phyloP scores from a whole-genome alignment of 1,139 yeast genomes.

The Nadsonia starkeyi-henricii region DNA sequence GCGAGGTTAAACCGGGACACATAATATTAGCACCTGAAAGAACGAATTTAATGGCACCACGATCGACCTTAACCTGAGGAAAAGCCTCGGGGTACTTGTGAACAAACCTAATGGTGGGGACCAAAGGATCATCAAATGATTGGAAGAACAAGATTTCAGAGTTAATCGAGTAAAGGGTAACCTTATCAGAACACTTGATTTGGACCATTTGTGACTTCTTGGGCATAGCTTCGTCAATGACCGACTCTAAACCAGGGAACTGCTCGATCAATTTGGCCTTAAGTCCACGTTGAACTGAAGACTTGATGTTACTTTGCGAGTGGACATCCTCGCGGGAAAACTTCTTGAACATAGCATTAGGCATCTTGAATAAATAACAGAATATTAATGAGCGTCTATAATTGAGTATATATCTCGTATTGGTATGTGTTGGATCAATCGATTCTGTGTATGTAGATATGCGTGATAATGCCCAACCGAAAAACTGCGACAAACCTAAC shows the following conservation, averaged over 20 bases:
- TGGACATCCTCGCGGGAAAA: conserved; percentile 80
- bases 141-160: conserved; percentile 67
- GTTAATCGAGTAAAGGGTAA: conserved; percentile 64
- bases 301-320: conserved; percentile 80
- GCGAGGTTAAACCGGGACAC: conserved; percentile 94
- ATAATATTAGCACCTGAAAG: conserved; percentile 89
- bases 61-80: conserved; percentile 80
- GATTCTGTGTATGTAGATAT: not conserved
- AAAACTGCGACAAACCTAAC: not conserved
- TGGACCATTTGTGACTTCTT: conserved; percentile 78
- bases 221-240: conserved; percentile 73
- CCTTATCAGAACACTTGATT: conserved; percentile 80
- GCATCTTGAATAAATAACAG: not conserved
- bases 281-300: conserved; percentile 79
- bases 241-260: conserved; percentile 59
- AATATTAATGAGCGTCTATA: not conserved
- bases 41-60: conserved; percentile 94
- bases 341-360: conserved; percentile 9
- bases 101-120: conserved; percentile 64
- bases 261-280: conserved; percentile 58
- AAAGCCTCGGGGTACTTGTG: conserved; percentile 44
- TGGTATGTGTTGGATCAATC: not conserved
- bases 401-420: not conserved
- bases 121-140: conserved; percentile 62
- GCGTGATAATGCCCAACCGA: not conserved